Conservation (phyloP, 2,329 filamentous ascomycete species). For the Trichoderma sp. region DNA sequence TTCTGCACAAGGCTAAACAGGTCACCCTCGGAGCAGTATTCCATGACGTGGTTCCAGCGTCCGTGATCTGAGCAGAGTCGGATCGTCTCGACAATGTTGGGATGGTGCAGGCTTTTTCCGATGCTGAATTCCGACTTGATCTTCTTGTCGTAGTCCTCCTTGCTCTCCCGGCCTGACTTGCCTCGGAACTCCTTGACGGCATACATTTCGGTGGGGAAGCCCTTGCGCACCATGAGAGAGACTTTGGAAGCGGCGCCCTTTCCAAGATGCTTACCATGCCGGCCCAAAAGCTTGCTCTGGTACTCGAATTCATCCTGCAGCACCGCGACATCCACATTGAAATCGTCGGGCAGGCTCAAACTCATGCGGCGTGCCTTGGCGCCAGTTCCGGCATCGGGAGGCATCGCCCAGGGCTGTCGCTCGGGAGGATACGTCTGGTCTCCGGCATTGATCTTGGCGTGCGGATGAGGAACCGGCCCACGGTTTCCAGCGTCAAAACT, state of each 20-base stretch:
- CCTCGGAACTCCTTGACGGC: constrained; percentile 87
- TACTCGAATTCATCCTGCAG: constrained; percentile 71
- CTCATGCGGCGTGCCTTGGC: constrained; percentile 79
- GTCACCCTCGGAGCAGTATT: constrained; percentile 83
- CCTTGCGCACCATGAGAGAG: constrained; percentile 74
- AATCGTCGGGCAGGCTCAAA: constrained; percentile 71
- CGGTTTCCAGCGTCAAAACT: constrained; percentile 49
- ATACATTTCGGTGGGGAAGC: constrained; percentile 64
- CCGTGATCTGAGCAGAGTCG: constrained; percentile 73
- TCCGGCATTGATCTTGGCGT: constrained; percentile 22
- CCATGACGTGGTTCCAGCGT: constrained; percentile 91
- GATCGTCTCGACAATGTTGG: constrained; percentile 82
- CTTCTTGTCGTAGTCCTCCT: constrained; percentile 79
- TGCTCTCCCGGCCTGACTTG: constrained; percentile 67
- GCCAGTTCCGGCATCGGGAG: constrained; percentile 70
- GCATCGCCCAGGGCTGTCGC: constrained; percentile 58
- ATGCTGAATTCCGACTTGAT: constrained; percentile 91
- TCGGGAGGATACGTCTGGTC: constrained; percentile 40
- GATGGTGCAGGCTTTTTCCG: constrained; percentile 80
- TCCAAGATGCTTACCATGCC: constrained; percentile 73
- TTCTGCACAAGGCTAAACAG: constrained; percentile 74
- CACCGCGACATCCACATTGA: constrained; percentile 69
- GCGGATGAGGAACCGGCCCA: constrained; percentile 27
- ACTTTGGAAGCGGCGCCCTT: constrained; percentile 84
- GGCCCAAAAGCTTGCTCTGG: constrained; percentile 68